Evolutionary conservation across 164 flowering plant genomes (phyloP).

Genomic region (Saururus chinensis): DNA sequence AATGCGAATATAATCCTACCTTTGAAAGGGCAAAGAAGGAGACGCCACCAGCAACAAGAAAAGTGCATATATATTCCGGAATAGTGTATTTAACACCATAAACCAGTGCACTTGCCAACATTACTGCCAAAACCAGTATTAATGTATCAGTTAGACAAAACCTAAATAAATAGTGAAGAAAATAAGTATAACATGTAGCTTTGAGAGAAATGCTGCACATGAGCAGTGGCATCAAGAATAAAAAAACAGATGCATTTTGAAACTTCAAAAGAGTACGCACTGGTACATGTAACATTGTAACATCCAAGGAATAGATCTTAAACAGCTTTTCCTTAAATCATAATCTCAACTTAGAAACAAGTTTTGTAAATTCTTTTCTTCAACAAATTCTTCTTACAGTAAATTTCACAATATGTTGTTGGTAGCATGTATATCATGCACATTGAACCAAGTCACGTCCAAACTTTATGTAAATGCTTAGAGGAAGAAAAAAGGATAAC

Average conservation of each 20-base stretch:
- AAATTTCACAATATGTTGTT: no score
- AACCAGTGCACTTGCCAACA: slow-evolving; percentile 89
- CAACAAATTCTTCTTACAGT: no score
- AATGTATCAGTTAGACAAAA: not conserved
- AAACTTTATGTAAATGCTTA: no score
- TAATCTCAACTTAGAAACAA: no score
- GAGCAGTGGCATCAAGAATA: not conserved
- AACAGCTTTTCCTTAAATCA: not conserved
- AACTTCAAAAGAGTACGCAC: not conserved
- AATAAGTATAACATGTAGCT: not conserved
- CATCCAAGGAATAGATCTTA: not conserved
- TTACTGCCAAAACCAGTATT: slow-evolving; percentile 41
- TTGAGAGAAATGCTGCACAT: not conserved
- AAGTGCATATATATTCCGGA: slow-evolving; percentile 80
- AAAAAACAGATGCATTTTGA: no score
- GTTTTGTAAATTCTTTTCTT: no score
- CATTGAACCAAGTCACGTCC: no score
- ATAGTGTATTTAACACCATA: slow-evolving; percentile 79
- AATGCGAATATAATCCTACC: slow-evolving; percentile 27
- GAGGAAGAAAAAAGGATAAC: no score
- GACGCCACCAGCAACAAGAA: slow-evolving; percentile 99
- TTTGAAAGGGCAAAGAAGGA: slow-evolving; percentile 83
- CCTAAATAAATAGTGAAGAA: no score
- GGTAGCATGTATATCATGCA: no score
- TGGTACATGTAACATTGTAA: not conserved